Evolutionary conservation across 768 basidiomycete genomes (phyloP).

Genomic region (Suillus subalutaceus): DNA sequence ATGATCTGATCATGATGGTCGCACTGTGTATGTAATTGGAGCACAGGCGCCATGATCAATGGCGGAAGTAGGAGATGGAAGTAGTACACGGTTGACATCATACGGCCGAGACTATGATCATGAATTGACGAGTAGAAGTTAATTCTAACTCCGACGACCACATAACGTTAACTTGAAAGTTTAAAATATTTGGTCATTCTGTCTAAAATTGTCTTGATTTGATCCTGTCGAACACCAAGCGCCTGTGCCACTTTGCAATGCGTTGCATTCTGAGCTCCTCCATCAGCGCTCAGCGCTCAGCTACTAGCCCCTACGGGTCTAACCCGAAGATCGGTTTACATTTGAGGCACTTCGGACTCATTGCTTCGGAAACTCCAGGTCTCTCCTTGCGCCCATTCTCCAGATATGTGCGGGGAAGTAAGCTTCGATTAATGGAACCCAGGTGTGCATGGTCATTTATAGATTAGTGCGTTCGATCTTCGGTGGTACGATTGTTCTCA

Average conservation of each 20-base stretch:
- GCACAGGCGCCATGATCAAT: not conserved
- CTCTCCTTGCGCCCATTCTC: not conserved
- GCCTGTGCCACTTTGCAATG: not conserved
- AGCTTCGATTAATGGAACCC: not conserved
- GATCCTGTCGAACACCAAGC: not conserved
- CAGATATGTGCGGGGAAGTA: not conserved
- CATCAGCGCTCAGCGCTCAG: too few species aligned
- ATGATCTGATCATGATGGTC: not conserved
- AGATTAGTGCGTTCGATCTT: not conserved
- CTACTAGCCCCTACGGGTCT: not conserved
- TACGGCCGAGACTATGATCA: not conserved
- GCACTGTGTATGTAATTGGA: not conserved
- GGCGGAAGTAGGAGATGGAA: not conserved
- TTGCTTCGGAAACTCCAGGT: not conserved
- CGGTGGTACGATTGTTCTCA: not conserved
- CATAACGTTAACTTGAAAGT: too few species aligned
- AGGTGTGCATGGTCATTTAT: not conserved
- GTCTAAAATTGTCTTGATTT: not conserved
- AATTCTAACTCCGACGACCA: not conserved
- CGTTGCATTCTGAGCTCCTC: too few species aligned
- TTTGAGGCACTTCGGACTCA: not conserved
- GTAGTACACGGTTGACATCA: not conserved
- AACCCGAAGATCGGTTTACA: not conserved
- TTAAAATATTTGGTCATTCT: not conserved
- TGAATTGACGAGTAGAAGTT: not conserved